Evolutionary conservation across 108 stramenopile species (phyloP), one percentile per base, ranked within the genome.

Genomic region (Schizochytrium sp.): DNA sequence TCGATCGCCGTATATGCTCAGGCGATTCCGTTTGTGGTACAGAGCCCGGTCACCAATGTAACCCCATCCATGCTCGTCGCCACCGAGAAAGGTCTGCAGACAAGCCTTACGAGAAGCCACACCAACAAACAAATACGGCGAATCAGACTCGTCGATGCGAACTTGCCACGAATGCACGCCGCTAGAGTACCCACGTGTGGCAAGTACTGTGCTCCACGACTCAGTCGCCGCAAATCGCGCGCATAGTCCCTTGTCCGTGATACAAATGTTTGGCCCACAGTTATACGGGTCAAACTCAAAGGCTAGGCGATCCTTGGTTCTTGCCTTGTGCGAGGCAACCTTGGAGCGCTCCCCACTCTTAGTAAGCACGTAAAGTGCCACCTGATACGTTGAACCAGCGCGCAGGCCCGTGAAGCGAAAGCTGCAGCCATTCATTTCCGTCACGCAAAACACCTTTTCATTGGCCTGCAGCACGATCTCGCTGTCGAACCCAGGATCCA

Each of bases 31-130:
- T 58, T 96, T 95, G 90, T 99, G 97, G 94, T 98, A 99, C 28
- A 99, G 92, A 16, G 98, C 97, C 91, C 97, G 96, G 21, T 98
- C 98, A 5, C 97, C 98, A 72, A 99, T 99, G 90, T 96, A 95
- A 44, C 98, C 98, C 98, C 98, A 99, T 8, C 97, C 97, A 63
- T 96, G 91, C 63, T 96, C 97, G 89, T 97, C 97, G n/a, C 98
- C 98, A 12, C 98, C 98, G 44, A 99, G 94, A 91, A 98, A 99
- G 4, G 97, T 97, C 44, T 94, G 92, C 69, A 95, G 91, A 88
- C 94, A 97, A 5, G 95, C 97, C 63, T 94, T 93, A 23, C 96
- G 89, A 25, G 97, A 97, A 2, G 98, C 96, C 12, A 99, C 97
- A 0, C 98, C 98, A 72, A 99, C 92, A 91, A 99, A 99, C 5